These are phyloP conservation scores for Kwoniella heveanensis DNA, from an alignment of 768 basidiomycete genomes.

Conservation along the genomic window DNA sequence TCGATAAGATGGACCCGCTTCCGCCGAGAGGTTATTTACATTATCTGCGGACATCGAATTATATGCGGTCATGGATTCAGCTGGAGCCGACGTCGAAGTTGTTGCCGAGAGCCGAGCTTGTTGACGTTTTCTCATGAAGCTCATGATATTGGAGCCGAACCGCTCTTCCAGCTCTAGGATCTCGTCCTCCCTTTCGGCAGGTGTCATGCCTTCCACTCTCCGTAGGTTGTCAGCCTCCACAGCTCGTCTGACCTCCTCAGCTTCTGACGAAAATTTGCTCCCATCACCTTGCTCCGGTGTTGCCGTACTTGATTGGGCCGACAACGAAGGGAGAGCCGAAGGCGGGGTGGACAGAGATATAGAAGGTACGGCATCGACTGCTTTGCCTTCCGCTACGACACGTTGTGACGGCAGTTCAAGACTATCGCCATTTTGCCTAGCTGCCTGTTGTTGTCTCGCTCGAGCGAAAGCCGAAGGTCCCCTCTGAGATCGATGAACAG, in stretches of 20 bases:
- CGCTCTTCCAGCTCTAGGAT: constrained; percentile 68
- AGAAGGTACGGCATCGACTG: constrained; percentile 15
- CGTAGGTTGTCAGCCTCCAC: constrained; percentile 67
- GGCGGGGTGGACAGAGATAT: neutral
- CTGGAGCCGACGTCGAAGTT: no score
- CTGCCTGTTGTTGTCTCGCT: constrained; percentile 17
- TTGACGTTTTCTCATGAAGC: constrained; percentile 65
- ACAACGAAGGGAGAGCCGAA: neutral
- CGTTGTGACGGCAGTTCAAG: neutral
- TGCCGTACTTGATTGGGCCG: no score
- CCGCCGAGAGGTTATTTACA: no score
- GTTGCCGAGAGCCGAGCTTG: constrained; percentile 58
- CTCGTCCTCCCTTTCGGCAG: constrained; percentile 70
- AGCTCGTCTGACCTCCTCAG: constrained; percentile 59
- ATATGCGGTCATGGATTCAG: no score
- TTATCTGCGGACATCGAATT: no score
- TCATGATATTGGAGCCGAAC: constrained; percentile 69
- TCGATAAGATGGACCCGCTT: constrained; percentile 3
- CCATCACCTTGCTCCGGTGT: neutral
- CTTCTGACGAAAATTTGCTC: constrained; percentile 55
- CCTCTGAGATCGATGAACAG: constrained; percentile 30
- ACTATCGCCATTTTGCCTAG: constrained; percentile 1
- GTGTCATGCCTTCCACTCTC: constrained; percentile 68
- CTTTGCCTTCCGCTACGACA: constrained; percentile 15
- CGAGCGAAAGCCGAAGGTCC: constrained; percentile 28